Evolutionary conservation across 805 yeast species (phyloP).

Genomic region (Maudiozyma turicensis): DNA sequence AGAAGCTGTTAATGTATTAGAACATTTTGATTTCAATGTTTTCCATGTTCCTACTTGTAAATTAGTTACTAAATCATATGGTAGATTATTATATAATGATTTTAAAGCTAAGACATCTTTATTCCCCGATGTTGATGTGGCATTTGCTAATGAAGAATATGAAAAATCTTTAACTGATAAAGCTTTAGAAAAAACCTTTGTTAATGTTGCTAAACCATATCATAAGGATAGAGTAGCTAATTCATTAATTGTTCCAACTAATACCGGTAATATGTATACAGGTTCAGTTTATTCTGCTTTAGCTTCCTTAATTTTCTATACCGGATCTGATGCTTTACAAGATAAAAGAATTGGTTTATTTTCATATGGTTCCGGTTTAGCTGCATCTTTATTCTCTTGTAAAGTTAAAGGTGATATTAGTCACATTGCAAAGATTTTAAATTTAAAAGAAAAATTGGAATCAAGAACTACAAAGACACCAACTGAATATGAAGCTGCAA

Average conservation of each 20-base stretch:
- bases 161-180: slow-evolving; percentile 74
- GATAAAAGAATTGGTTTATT: slow-evolving; percentile 82
- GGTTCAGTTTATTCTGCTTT: slow-evolving; percentile 86
- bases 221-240: slow-evolving; percentile 65
- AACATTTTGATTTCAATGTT: slow-evolving; percentile 81
- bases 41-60: slow-evolving; percentile 99
- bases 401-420: slow-evolving; percentile 74
- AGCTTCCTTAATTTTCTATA: slow-evolving; percentile 67
- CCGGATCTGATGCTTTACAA: slow-evolving; percentile 64
- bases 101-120: slow-evolving; percentile 58
- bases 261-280: slow-evolving; percentile 97
- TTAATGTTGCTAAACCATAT: slow-evolving; percentile 62
- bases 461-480: slow-evolving; percentile 61
- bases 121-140: slow-evolving; percentile 49
- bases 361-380: slow-evolving; percentile 98
- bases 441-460: slow-evolving; percentile 57
- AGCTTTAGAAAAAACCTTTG: slow-evolving; percentile 73
- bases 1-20: slow-evolving; percentile 55
- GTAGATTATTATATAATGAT: slow-evolving; percentile 85
- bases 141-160: slow-evolving; percentile 49
- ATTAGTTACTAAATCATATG: slow-evolving; percentile 85
- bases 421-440: slow-evolving; percentile 50
- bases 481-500: slow-evolving; percentile 68
- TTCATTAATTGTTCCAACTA: slow-evolving; percentile 80
- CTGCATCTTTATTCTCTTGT: slow-evolving; percentile 77